Percentiles rank a stretch among this genome's conserved stretches.
Evolutionary conservation across 306 rosid genomes (phyloP).

Genomic region (Arachis stenosperma): DNA sequence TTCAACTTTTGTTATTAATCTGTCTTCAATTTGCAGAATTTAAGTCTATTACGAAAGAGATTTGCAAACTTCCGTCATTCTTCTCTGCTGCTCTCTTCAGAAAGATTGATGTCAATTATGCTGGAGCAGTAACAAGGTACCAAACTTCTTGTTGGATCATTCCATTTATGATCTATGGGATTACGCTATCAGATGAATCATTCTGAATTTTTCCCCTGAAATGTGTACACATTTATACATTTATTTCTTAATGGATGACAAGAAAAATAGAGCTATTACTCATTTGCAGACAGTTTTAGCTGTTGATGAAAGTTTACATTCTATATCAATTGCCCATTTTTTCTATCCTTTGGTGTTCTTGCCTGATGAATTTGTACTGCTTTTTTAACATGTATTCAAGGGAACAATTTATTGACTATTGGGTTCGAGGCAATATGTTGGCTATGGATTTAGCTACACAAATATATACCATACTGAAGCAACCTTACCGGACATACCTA

Average conservation of each 20-base stretch:
- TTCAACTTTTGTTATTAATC: constrained; percentile 23
- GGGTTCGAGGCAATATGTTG: constrained; percentile 69
- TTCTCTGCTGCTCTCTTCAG: constrained; percentile 57
- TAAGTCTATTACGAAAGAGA: constrained; percentile 53
- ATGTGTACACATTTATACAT: neutral
- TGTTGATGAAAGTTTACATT: constrained; percentile 8
- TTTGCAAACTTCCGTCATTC: constrained; percentile 66
- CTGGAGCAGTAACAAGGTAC: constrained; percentile 60
- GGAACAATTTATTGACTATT: constrained; percentile 67
- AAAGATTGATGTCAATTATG: constrained; percentile 57
- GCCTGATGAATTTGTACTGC: constrained; percentile 25
- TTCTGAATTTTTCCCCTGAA: constrained; percentile 15
- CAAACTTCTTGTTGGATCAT: constrained; percentile 27
- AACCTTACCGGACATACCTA: constrained; percentile 59
- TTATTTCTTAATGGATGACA: neutral
- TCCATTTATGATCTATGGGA: constrained; percentile 9
- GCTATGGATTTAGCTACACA: constrained; percentile 63
- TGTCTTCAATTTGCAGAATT: constrained; percentile 53
- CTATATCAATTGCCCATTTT: no score
- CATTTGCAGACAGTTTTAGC: constrained; percentile 30
- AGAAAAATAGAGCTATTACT: constrained; percentile 28
- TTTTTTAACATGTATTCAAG: constrained; percentile 43
- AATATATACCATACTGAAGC: constrained; percentile 63
- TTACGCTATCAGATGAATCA: constrained; percentile 26
- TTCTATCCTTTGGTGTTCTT: neutral